Base-by-base conservation (phyloP, 352 stramenopile species). In the Globisporangium abappressorium region DNA sequence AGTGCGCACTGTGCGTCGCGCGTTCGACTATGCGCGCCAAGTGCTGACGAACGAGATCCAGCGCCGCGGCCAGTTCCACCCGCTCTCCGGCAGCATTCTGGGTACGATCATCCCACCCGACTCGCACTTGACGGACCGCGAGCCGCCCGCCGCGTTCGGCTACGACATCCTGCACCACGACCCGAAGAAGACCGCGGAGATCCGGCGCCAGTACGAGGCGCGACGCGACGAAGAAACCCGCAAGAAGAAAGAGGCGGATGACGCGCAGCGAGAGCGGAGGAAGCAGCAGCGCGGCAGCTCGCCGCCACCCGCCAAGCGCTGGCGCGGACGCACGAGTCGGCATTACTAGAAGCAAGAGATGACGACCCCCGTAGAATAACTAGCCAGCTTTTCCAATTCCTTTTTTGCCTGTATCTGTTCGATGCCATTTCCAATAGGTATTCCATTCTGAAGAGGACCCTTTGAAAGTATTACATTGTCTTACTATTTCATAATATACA, bases 1-100 rank as follows among this genome's bases (percentile, higher is more conserved):
- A 24, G 96, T 98, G 60, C 83, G 90, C 28, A 91, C 89, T 12
- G 82, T 98, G 57, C 89, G 96, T 68, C 80, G 91, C 28, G 85
- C 94, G 11, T 98, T 99, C 76, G 92, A 97, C 53, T 93, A 94
- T 55, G 85, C 89, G 15, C 81, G 81, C 15, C 81, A 87, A 66
- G 79, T 92, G 46, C 69, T 94, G 34, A 70, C 79, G 62, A 91
- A 90, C 65, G 87, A 94, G 60, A 90, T 94, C 54, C 71, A 81
- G 18, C 79, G 82, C 2, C 82, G 88, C 34, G 87, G 87, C 9
- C 76, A 88, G 68, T 89, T 92, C 64, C 77, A 89, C 22, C 62
- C 76, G 8, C 72, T 91, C 11, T 67, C 82, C 2, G 84, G 85
- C 20, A 92, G 81, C 66, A 93, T 94, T 53, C 70, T 94, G 22